Conservation (phyloP, 495 filamentous ascomycete species). For the Rusavskia elegans region DNA sequence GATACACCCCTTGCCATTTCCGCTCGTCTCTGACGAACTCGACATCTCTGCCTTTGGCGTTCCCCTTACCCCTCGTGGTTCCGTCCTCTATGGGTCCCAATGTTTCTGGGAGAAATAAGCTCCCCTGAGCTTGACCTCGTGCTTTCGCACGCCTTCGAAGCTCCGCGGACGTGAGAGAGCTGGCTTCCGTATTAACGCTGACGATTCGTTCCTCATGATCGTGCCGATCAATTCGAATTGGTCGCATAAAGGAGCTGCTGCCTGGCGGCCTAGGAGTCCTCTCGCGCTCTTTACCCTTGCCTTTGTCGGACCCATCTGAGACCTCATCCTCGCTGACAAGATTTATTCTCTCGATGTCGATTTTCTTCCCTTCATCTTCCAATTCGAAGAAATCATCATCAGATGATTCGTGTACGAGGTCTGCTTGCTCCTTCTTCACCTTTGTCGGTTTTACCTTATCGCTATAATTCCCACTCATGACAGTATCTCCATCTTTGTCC, state of each 20-base stretch:
- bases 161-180: conserved; percentile 28
- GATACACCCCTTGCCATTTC: conserved; percentile 18
- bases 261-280: conserved; percentile 6
- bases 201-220: conserved; percentile 34
- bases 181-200: conserved; percentile 36
- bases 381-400: conserved; percentile 21
- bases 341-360: conserved; percentile 37
- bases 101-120: conserved; percentile 7
- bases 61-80: conserved; percentile 4
- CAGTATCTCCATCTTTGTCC: conserved; percentile 10
- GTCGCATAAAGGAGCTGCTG: conserved; percentile 21
- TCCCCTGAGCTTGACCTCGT: conserved; percentile 5
- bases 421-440: conserved; percentile 9
- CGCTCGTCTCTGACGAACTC: conserved; percentile 13
- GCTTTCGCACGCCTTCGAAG: conserved; percentile 23
- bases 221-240: conserved; percentile 32
- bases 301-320: conserved; percentile 6
- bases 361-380: conserved; percentile 19
- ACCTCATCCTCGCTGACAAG: conserved; percentile 21
- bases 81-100: conserved; percentile 1
- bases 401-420: conserved; percentile 16
- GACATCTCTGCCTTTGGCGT: conserved; percentile 14
- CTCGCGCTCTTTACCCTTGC: conserved; percentile 24
- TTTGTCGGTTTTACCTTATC: conserved; percentile 3
- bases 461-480: conserved; percentile 3